These are phyloP conservation scores for Crithidia thermophila DNA, from an alignment of 208 protist species.

Conservation along the genomic window DNA sequence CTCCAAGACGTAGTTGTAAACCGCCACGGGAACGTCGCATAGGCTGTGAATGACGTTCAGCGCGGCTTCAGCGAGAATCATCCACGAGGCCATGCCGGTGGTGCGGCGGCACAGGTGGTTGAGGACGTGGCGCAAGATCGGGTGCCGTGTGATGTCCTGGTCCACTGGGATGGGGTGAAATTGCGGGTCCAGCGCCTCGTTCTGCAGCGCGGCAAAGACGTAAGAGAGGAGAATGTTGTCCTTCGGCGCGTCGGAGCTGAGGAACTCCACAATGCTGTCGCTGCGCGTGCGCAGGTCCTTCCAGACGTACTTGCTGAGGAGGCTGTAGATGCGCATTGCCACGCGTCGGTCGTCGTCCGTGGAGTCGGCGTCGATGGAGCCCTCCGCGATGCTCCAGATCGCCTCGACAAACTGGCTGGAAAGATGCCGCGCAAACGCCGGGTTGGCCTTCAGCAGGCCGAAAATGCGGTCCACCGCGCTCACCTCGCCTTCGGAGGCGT, in stretches of 20 bases:
- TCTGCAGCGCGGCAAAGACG: constrained; percentile 74
- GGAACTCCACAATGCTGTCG: constrained; percentile 76
- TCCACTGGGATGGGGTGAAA: constrained; percentile 63
- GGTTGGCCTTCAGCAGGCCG: constrained; percentile 63
- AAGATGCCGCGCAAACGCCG: constrained; percentile 56
- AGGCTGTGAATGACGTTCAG: constrained; percentile 73
- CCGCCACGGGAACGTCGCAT: constrained; percentile 70
- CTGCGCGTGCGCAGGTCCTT: constrained; percentile 67
- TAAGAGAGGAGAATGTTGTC: constrained; percentile 89
- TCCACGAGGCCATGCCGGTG: constrained; percentile 73
- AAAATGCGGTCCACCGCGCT: constrained; percentile 88
- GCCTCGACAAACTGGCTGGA: constrained; percentile 84
- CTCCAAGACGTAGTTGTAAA: constrained; percentile 85
- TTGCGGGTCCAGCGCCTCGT: constrained; percentile 69
- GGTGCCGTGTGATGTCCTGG: constrained; percentile 48
- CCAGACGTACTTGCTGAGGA: constrained; percentile 77
- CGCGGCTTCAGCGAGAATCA: constrained; percentile 74
- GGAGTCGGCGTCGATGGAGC: constrained; percentile 58
- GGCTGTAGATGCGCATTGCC: constrained; percentile 88
- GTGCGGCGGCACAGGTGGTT: constrained; percentile 83
- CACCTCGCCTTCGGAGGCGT: constrained; percentile 84
- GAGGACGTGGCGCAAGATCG: constrained; percentile 71
- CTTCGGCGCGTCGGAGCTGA: constrained; percentile 49
- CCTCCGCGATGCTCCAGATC: constrained; percentile 85
- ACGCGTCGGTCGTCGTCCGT: constrained; percentile 67